Base-by-base conservation (phyloP, 495 filamentous ascomycete genomes). In the Cercophora samala region DNA sequence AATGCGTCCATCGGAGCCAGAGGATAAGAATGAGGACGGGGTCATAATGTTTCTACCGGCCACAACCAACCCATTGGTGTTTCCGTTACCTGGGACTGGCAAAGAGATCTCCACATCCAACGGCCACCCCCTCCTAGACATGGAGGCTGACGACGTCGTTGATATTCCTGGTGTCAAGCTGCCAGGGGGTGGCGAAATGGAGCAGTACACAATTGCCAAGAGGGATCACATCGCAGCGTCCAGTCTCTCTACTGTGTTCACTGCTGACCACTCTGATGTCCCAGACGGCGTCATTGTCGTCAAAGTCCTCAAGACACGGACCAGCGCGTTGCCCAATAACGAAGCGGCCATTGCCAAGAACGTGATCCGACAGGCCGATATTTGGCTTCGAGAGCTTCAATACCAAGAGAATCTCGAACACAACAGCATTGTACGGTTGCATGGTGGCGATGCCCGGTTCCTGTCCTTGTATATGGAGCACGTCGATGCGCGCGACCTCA, bases 401-500 rank as follows among this genome's bases (percentile, higher is more conserved):
- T 79, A 76, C 66, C 82, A 83, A 61, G 76, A 81, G 64, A 75
- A 79, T 42, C 74, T 84, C 25, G 70, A 78, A 42, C 82, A 84
- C 70, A 73, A 78, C 58, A 82, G 78, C 54, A 84, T 84, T 63
- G 82, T 84, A 46, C 74, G 74, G 2, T 68, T 82, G 15, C 80
- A 84, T 62, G 81, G 80, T 26, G 81, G 81, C 51, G 82, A 84
- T 25, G 82, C 82, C 11, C 77, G 82, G 15, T 84, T 77, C 64
- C 66, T 84, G 62, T 83, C 81, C 6, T 64, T 84, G 15, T 84
- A 84, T 61, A 83, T 84, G 82, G 82, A 84, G 64, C 79, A 83
- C 26, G 75, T 83, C n/a, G 78, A 83, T 26, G 81, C 78, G 18
- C 76, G 76, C 53, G 81, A 84, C 55, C 73, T 84, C 13, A 72